These are phyloP conservation scores for Periconia sp. DNA, from an alignment of 2,329 filamentous ascomycete species.

Conservation along the genomic window DNA sequence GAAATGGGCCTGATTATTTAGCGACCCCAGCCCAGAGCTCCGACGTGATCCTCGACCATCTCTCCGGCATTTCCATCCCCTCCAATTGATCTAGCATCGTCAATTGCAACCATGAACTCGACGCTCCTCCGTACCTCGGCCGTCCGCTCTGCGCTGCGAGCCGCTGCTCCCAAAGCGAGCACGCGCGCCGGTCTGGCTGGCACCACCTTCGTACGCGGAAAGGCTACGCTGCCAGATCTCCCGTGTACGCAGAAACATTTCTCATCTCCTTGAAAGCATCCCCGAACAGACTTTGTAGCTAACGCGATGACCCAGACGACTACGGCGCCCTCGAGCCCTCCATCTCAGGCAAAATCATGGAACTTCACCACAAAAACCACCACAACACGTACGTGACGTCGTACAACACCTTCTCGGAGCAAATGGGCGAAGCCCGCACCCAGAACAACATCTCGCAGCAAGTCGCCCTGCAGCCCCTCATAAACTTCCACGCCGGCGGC, in stretches of 20 bases:
- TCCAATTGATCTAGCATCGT: slow-evolving; percentile 27
- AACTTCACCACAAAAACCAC: slow-evolving; percentile 93
- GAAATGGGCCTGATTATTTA: slow-evolving; percentile 28
- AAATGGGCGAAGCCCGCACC: slow-evolving; percentile 65
- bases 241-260: slow-evolving; percentile 73
- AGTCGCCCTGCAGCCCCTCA: slow-evolving; percentile 62
- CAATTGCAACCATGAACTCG: slow-evolving; percentile 69
- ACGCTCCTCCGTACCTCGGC: slow-evolving; percentile 75
- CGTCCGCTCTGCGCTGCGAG: slow-evolving; percentile 74
- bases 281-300: slow-evolving; percentile 1
- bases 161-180: slow-evolving; percentile 66
- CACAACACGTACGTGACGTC: slow-evolving; percentile 93
- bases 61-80: slow-evolving; percentile 10
- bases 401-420: slow-evolving; percentile 80
- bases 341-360: slow-evolving; percentile 92
- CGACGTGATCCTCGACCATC: not conserved
- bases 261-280: not conserved
- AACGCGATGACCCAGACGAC: slow-evolving; percentile 69
- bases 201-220: slow-evolving; percentile 80
- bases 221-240: slow-evolving; percentile 92
- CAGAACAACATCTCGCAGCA: slow-evolving; percentile 61
- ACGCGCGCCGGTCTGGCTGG: slow-evolving; percentile 69
- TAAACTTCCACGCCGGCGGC: slow-evolving; percentile 72
- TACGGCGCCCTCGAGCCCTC: slow-evolving; percentile 89
- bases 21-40: slow-evolving; percentile 17